Base-by-base conservation (phyloP, 768 basidiomycete genomes). In the Amanita jacksonii region DNA sequence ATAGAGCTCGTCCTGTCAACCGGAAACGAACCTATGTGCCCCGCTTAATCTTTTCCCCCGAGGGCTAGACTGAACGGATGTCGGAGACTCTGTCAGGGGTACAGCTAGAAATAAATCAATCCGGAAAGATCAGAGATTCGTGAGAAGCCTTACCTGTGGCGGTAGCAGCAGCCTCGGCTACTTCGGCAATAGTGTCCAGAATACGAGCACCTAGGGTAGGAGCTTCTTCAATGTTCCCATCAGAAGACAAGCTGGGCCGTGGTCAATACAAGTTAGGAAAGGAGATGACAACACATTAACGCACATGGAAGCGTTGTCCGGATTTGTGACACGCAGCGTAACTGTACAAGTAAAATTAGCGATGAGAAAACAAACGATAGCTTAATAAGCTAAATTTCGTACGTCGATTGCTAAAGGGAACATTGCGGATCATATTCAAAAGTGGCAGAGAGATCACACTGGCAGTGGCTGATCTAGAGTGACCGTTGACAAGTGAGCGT, bases 371-470 rank as follows among this genome's bases (percentile, higher is more conserved):
- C 44, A 23, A 33, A 39, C 39, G 28, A 46, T 40, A 52, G 25
- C 10, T 23, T 33, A 33, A 28, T 28, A 31, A 31, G 38, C 41
- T 8, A 42, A 8, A 43, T 34, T 39, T 1, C 66, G 32, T 47
- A 72, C 72, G 51, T 56, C 70, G 66, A 58, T 74, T 67, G 44
- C 68, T 64, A 16, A 62, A 55, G 19, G 73, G 73, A 12, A 74
- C 72, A 44, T 64, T 63, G 28, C 70, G 61, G 28, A 74, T 61
- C 58, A 68, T 63, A 47, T 64, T 66, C 45, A 74, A 58, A 44
- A 68, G 59, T 18, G 72, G 72, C n/a, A 74, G 58, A 10, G 70
- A 72, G 51, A 68, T 67, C 25, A 74, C 72, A 43, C 72, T 74
- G 36, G 64, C 63, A 23, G 64, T 62, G 38, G 69, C 66, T 41